Base-by-base conservation (phyloP, 208 protist genomes). In the Trypanosoma congolense region DNA sequence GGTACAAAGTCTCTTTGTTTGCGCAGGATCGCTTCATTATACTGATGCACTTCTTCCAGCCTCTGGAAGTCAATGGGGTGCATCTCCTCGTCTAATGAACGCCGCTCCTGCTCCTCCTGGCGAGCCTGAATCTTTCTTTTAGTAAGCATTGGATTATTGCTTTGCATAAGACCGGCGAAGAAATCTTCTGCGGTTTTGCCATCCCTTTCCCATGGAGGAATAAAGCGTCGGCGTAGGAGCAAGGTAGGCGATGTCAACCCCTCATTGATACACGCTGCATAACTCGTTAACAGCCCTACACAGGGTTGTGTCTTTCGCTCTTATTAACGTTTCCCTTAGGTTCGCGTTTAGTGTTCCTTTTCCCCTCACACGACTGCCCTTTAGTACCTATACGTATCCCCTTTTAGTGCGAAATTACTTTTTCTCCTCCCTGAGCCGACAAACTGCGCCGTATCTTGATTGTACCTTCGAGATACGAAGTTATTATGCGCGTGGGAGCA, bases 181-280 rank as follows among this genome's bases (percentile, higher is more conserved):
- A 91, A 92, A 22, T 83, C 82, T 9, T 90, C 84, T 4, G 78
- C 79, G 18, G 79, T 73, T 65, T 90, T 90, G 4, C 84, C 84
- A 28, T 89, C 81, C 16, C 58, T 61, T 54, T 92, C 88, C 84
- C 88, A 95, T 22, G 88, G 88, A 14, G 88, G 83, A 6, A 91
- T 60, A 63, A 95, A 95, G 26, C 88, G 87, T 25, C 77, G 73
- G 0, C 21, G 38, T 9, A 36, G 36, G 16, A 59, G 14, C n/a
- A 8, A 5, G 1, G 55, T 75, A 1, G 29, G 1, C 6, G 12
- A 5, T 18, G 72, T n/a, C 5, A 48, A 49, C 0, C 29, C 47
- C 35, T 45, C 26, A 53, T 22, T n/a, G n/a, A n/a, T 5, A 25
- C n/a, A n/a, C n/a, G 42, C 10, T 19, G 21, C 6, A 46, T 5